These are phyloP conservation scores for Vitis labrusca DNA, from an alignment of 164 flowering plant genomes.

Conservation along the genomic window DNA sequence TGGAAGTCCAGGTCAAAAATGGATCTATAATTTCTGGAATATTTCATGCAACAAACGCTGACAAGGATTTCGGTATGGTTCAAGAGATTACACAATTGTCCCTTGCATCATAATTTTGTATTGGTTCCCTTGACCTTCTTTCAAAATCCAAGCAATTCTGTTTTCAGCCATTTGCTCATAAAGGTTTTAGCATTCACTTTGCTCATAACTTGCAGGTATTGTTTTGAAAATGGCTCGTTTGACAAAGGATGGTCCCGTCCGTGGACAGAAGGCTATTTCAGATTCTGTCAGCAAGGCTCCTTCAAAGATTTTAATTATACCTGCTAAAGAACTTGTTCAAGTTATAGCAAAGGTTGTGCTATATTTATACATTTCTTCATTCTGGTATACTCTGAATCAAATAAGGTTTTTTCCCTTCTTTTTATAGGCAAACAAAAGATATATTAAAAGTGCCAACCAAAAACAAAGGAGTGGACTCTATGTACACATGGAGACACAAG, in stretches of 20 bases:
- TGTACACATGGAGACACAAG: too few species aligned
- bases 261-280: slow-evolving; percentile 46
- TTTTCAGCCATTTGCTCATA: background rate
- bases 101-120: too few species aligned
- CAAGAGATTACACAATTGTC: too few species aligned
- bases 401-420: too few species aligned
- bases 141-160: background rate
- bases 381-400: too few species aligned
- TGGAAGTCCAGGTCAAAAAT: slow-evolving; percentile 89
- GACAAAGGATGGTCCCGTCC: slow-evolving; percentile 56
- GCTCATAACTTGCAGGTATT: slow-evolving; percentile 49
- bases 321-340: slow-evolving; percentile 86
- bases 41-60: slow-evolving; percentile 73
- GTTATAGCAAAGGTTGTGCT: slow-evolving; percentile 77
- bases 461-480: too few species aligned
- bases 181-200: background rate
- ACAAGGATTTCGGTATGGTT: slow-evolving; percentile 82
- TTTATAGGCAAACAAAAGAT: too few species aligned
- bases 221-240: slow-evolving; percentile 84
- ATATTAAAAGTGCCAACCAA: too few species aligned
- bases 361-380: background rate
- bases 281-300: slow-evolving; percentile 59
- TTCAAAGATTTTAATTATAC: slow-evolving; percentile 71
- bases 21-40: slow-evolving; percentile 86
- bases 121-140: too few species aligned